Evolutionary conservation across 305 asterid species (phyloP), one percentile per base, ranked within the genome.

Genomic region (Euphrasia arctica): DNA sequence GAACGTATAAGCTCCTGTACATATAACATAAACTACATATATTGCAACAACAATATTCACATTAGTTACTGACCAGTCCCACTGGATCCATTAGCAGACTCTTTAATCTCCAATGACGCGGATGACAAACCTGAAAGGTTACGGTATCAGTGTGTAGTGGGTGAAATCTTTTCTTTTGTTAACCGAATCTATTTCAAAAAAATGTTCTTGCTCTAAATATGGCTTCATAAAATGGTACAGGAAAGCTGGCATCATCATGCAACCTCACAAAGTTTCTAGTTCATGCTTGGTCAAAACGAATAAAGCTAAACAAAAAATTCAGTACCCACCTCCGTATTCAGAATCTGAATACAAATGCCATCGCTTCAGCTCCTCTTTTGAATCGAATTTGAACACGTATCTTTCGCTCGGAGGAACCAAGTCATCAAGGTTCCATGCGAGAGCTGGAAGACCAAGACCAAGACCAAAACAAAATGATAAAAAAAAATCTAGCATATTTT

Each of bases 291-390:
- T 31, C 34, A 31, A 31, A 31, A 18, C 34, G 12, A 64, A 49
- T 12, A 9, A 54, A 51, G 4, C 34, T 4, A 31, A 64, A 55
- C n/a, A 1, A 18, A 18, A 18, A 18, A 18, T 3, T 25, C 55
- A 32, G 42, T 6, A 4, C 47, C n/a, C 73, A 92, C 98, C 97
- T 87, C 96, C 96, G 70, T 85, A 87, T 75, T 92, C 98, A 74
- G 97, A 92, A 79, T 92, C 98, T 25, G 98, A 90, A 77, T 92
- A 92, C 28, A 89, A 78, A 75, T 87, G 97, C 96, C 98, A 92
- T 59, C 72, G 78, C 67, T 87, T 89, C 39, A 89, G 82, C 76
- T 92, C 98, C 78, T 87, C 95, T 71, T 85, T 86, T 1, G 96
- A 76, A 69, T 74, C 77, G 67, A 92, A 89, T 69, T 75, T 74